Evolutionary conservation across 2,329 filamentous ascomycete species (phyloP), one percentile per base, ranked within the genome.

Genomic region (Penicillium sp.): DNA sequence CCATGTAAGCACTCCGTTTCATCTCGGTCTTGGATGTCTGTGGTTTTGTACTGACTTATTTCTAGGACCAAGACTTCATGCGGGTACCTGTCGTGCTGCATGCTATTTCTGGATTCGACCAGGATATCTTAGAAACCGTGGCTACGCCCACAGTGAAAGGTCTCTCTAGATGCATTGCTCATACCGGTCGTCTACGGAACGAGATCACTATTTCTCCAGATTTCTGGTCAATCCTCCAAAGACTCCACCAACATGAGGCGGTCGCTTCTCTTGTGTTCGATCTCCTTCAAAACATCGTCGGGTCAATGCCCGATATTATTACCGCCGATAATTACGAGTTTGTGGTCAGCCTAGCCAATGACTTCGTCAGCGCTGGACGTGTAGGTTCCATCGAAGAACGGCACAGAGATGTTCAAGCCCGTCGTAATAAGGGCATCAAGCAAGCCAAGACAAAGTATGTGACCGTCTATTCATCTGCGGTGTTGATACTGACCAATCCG

Each of bases 151-250:
- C 95, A 0, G 76, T 95, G 14, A 85, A 87, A 60, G 92, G 92
- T 0, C 75, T 99, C 22, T 81, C 84, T 37, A 77, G 84, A 37
- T 96, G 91, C 62, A 88, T 95, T 57, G 83, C 86, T 43, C 82
- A 87, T 52, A 83, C 89, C 0, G 84, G 84, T 22, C 83, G 87
- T 11, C 75, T 99, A 25, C 84, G 89, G 49, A 95, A 88, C 59
- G 92, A 97, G 72, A 88, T 97, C 59, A 95, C 95, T 72, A 92
- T 89, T 12, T 97, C 92, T 14, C 93, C 93, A 0, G 93, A 99
- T 65, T 97, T 99, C 69, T 99, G 93, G 93, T 86, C 87, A 4
- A 88, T 96, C 12, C 76, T 99, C 44, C 85, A 89, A 53, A 81
- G 83, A 28, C 75, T 99, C 14, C 83, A 88, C 39, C 76, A 78